Percentiles rank a stretch among this genome's conserved stretches.
Evolutionary conservation across 495 filamentous ascomycete genomes (phyloP).

Genomic region (Penicillium antarcticum): DNA sequence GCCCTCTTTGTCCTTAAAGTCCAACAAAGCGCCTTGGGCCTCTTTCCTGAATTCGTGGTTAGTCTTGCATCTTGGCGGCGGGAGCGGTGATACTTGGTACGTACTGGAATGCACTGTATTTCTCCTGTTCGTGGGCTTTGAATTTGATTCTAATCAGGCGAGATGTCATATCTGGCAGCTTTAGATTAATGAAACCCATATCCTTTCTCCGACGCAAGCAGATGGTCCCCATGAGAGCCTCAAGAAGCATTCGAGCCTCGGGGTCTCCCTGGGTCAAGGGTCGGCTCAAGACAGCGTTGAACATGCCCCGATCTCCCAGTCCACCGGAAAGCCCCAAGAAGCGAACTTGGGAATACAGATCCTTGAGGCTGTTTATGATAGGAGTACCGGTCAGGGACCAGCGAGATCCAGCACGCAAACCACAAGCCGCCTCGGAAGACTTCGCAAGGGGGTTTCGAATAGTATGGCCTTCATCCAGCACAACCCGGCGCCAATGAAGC

Average conservation of each 20-base stretch:
- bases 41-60: slow-evolving; percentile 49
- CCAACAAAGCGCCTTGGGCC: slow-evolving; percentile 66
- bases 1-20: slow-evolving; percentile 51
- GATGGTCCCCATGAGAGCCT: slow-evolving; percentile 76
- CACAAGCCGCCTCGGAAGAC: slow-evolving; percentile 62
- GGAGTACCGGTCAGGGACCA: slow-evolving; percentile 85
- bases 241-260: slow-evolving; percentile 61
- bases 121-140: slow-evolving; percentile 68
- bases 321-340: slow-evolving; percentile 79
- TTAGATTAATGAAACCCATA: slow-evolving; percentile 85
- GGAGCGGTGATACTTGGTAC: slow-evolving; percentile 6
- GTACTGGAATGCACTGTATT: slow-evolving; percentile 73
- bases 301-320: slow-evolving; percentile 69
- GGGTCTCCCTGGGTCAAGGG: slow-evolving; percentile 60
- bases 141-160: slow-evolving; percentile 79
- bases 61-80: slow-evolving; percentile 1
- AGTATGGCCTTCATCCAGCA: slow-evolving; percentile 84
- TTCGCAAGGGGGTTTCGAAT: slow-evolving; percentile 79
- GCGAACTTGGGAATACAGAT: slow-evolving; percentile 76
- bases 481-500: slow-evolving; percentile 73
- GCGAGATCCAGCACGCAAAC: slow-evolving; percentile 64
- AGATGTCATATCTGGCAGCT: slow-evolving; percentile 73
- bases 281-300: slow-evolving; percentile 70
- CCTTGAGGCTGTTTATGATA: slow-evolving; percentile 74
- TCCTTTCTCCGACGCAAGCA: slow-evolving; percentile 84